Evolutionary conservation across 169 alveolate species (phyloP).

Genomic region (Plasmodium ovale): DNA sequence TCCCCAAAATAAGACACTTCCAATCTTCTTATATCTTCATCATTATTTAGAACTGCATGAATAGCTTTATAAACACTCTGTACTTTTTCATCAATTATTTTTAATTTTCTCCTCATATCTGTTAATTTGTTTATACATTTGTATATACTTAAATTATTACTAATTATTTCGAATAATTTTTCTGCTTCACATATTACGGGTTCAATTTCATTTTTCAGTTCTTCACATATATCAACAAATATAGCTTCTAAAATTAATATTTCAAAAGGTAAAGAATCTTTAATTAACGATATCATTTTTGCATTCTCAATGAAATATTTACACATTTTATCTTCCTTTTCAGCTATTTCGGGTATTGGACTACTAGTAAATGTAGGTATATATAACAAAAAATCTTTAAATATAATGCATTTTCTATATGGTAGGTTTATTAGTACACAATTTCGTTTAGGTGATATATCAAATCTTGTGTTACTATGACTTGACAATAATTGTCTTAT

Average conservation of each 20-base stretch:
- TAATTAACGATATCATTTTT: constrained; percentile 68
- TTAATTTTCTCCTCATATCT: constrained; percentile 81
- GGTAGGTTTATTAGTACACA: constrained; percentile 71
- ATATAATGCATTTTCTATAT: constrained; percentile 71
- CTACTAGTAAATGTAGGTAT: constrained; percentile 69
- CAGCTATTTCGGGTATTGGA: constrained; percentile 48
- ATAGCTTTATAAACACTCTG: constrained; percentile 83
- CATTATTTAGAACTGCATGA: constrained; percentile 80
- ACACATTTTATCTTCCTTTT: constrained; percentile 70
- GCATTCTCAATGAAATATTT: constrained; percentile 74
- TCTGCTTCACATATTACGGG: constrained; percentile 80
- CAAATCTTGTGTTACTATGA: constrained; percentile 61
- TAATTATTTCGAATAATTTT: constrained; percentile 76
- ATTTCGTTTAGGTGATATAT: constrained; percentile 74
- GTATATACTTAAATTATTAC: constrained; percentile 77
- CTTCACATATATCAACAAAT: constrained; percentile 80
- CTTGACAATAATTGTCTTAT: constrained; percentile 70
- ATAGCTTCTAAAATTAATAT: constrained; percentile 80
- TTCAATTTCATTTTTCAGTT: constrained; percentile 78
- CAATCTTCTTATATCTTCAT: constrained; percentile 81
- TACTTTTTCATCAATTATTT: constrained; percentile 78
- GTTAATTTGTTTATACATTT: constrained; percentile 80
- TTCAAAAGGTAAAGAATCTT: constrained; percentile 79
- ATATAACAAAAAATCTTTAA: constrained; percentile 62
- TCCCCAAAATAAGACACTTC: constrained; percentile 83